Percentiles rank a stretch among this genome's conserved stretches.
Evolutionary conservation across 306 rosid species (phyloP).

Genomic region (Vigna radiata): DNA sequence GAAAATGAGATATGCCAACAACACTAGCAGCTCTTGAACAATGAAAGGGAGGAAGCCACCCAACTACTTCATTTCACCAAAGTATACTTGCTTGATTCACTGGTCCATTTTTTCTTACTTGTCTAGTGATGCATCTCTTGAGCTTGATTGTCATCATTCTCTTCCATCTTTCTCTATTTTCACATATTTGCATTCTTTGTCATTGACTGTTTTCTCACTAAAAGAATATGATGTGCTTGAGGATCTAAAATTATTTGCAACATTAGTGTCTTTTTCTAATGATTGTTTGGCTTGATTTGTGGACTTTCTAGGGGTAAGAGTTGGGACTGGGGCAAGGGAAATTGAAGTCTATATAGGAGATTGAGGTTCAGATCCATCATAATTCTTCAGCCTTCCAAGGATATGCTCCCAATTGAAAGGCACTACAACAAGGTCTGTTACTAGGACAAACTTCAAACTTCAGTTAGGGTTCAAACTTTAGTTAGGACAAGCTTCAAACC

Average conservation of each 20-base stretch:
- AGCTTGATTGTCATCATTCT: constrained; percentile 47
- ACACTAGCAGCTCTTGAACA: constrained; percentile 54
- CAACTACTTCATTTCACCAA: constrained; percentile 57
- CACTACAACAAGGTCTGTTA: constrained; percentile 78
- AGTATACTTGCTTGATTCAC: constrained; percentile 59
- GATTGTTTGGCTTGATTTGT: too few relatives aligned
- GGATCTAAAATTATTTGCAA: too few relatives aligned
- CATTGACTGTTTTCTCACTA: too few relatives aligned
- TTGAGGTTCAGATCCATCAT: constrained; percentile 50
- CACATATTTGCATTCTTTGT: constrained; percentile 44
- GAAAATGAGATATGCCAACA: constrained; percentile 59
- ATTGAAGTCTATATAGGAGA: constrained; percentile 47
- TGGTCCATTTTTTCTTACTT: constrained; percentile 55
- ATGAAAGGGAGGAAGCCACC: constrained; percentile 68
- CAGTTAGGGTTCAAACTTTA: too few relatives aligned
- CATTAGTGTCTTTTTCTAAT: too few relatives aligned
- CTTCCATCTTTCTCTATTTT: constrained; percentile 47
- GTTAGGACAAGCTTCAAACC: too few relatives aligned
- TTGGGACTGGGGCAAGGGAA: constrained; percentile 44
- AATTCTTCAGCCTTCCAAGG: constrained; percentile 69
- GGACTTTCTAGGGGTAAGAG: constrained; percentile 30
- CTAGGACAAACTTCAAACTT: neutral
- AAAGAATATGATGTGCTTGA: too few relatives aligned
- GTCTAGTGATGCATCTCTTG: constrained; percentile 56
- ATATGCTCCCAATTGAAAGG: constrained; percentile 91